Conservation (phyloP, 2,329 filamentous ascomycete species). For the Drechslerella dactyloides region DNA sequence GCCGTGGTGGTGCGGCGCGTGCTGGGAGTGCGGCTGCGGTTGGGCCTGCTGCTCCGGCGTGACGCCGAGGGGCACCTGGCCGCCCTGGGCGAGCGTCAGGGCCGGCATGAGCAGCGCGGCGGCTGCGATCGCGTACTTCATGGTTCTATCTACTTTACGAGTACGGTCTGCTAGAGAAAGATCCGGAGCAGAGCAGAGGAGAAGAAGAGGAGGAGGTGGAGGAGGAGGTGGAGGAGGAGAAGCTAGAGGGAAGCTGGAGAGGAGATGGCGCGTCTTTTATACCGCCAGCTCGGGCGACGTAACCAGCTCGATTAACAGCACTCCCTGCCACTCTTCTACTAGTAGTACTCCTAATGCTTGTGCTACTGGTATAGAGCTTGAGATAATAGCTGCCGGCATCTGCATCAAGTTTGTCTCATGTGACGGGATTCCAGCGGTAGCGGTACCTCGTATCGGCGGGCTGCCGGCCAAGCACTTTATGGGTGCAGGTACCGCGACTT, state of each 20-base stretch:
- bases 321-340: neutral
- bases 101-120: slow-evolving; percentile 52
- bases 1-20: neutral
- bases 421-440: neutral
- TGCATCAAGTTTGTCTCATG: neutral
- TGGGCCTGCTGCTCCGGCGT: slow-evolving; percentile 49
- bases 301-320: slow-evolving; percentile 4
- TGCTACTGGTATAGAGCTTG: neutral
- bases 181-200: slow-evolving; percentile 15
- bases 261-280: slow-evolving; percentile 34
- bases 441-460: slow-evolving; percentile 1
- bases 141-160: slow-evolving; percentile 26
- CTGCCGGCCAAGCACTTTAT: neutral
- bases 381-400: neutral
- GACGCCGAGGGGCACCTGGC: slow-evolving; percentile 41
- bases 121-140: slow-evolving; percentile 55
- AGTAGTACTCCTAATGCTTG: neutral
- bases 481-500: neutral
- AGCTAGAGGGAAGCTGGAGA: slow-evolving; percentile 12
- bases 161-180: no score
- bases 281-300: slow-evolving; percentile 25
- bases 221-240: slow-evolving; percentile 33
- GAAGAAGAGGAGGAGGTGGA: slow-evolving; percentile 29
- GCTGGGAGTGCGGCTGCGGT: slow-evolving; percentile 31
- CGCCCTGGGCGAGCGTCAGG: slow-evolving; percentile 49